Percentiles rank a stretch among this genome's conserved stretches.
Evolutionary conservation across 768 basidiomycete genomes (phyloP).

Genomic region (Suillus decipiens): DNA sequence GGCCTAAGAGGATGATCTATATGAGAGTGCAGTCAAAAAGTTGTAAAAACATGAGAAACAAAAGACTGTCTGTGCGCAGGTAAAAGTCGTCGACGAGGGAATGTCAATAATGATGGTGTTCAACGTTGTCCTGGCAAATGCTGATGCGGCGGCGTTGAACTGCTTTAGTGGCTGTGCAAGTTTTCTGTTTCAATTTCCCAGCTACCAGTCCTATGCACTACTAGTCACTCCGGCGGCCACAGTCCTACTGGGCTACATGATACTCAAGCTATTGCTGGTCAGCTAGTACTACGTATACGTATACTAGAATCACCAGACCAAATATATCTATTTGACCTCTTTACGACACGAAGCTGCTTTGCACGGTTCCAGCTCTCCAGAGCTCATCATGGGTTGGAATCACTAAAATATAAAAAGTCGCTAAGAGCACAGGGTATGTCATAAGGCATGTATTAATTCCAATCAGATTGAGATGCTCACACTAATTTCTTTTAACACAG

Average conservation of each 20-base stretch:
- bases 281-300: no score
- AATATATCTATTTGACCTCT: no score
- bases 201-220: not conserved
- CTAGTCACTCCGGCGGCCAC: no score
- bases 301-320: no score
- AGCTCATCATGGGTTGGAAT: no score
- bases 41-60: constrained; percentile 1
- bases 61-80: not conserved
- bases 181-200: not conserved
- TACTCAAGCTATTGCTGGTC: no score
- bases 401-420: not conserved
- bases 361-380: no score
- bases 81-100: not conserved
- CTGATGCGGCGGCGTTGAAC: constrained; percentile 4
- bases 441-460: not conserved
- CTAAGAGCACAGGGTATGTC: not conserved
- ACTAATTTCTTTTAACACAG: not conserved
- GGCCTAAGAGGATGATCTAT: not conserved
- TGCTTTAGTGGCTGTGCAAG: constrained; percentile 1
- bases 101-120: not conserved
- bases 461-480: not conserved
- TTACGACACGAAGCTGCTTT: no score
- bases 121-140: not conserved
- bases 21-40: not conserved
- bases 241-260: no score